Base-by-base conservation (phyloP, 768 basidiomycete genomes). In the Lactarius akahatsu region DNA sequence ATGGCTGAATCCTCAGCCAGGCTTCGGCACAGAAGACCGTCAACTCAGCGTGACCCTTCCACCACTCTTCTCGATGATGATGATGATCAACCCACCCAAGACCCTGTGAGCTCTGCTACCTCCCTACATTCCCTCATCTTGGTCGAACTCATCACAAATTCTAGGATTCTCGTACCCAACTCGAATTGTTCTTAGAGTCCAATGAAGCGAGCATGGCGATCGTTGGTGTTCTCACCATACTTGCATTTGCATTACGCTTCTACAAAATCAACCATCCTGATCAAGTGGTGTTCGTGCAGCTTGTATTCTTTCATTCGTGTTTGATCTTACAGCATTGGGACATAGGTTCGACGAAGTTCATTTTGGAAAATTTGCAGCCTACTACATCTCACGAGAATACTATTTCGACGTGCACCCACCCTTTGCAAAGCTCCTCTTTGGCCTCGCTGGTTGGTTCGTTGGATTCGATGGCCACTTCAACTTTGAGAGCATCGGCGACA, bases 391-490 rank as follows among this genome's bases (percentile, higher is more conserved):
- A 56, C 85, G 96, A 70, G 86, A 97, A 77, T 99, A 98, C 80
- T 98, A 98, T 79, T 99, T 99, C 81, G 97, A 99, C 75, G 96
- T 99, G 9, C 97, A 99, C 73, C 97, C 97, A 43, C 97, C 97
- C 2, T 86, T 98, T 60, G 96, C 97, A 50, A 99, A 99, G 76
- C 84, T 99, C 67, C 82, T 99, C 30, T 93, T 96, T 73, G 97
- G 89, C 50, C 83, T 97, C 40, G 92, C 92, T 34, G 97, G 94
- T 68, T 98, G 94, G 94, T 91, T 96, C 64, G 92, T 95, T 36
- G 97, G 96, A 11, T 98, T 96, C 73, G 91, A 98, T 71, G 97
- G 97, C 47, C 81, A 89, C 59, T 99, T 98, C 78, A 83, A 87
- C 34, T 99, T 99, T 80, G 92, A 97, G 66, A 89, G 87, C 72